phyloP scores from a whole-genome alignment of 108 stramenopile genomes.

The Stephanodiscus triporus region DNA sequence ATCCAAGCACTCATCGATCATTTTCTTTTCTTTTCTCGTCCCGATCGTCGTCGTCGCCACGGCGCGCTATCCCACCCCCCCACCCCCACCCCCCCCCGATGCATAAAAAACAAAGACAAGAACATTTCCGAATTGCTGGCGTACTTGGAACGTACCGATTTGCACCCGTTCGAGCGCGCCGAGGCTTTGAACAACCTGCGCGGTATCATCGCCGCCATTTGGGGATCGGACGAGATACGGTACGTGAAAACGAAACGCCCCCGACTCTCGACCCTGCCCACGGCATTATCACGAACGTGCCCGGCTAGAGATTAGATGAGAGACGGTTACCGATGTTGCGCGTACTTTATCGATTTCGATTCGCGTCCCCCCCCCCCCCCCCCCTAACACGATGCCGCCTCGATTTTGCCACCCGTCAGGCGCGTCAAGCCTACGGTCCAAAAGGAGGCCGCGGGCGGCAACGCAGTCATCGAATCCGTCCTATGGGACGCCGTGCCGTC shows the following conservation, averaged over 20 bases:
- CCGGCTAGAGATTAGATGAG: too few relatives aligned
- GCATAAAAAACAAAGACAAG: conserved; percentile 58
- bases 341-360: too few relatives aligned
- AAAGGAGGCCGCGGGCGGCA: conserved; percentile 92
- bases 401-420: conserved; percentile 41
- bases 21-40: too few relatives aligned
- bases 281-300: too few relatives aligned
- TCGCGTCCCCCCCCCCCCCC: too few relatives aligned
- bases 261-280: too few relatives aligned
- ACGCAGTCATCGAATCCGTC: conserved; percentile 92
- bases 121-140: conserved; percentile 63
- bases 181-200: conserved; percentile 66
- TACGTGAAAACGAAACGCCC: conserved; percentile 1
- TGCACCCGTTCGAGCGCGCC: conserved; percentile 75
- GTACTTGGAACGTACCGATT: conserved; percentile 68
- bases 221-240: conserved; percentile 94
- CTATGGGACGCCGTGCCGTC: conserved; percentile 96
- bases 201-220: conserved; percentile 73
- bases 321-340: too few relatives aligned
- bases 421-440: conserved; percentile 92
- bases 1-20: too few relatives aligned
- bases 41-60: too few relatives aligned
- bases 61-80: too few relatives aligned
- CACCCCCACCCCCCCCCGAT: conserved; percentile 56
- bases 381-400: conserved; percentile 3